These are phyloP conservation scores for Pestalotiopsis sp. DNA, from an alignment of 2,329 filamentous ascomycete genomes.

Conservation along the genomic window DNA sequence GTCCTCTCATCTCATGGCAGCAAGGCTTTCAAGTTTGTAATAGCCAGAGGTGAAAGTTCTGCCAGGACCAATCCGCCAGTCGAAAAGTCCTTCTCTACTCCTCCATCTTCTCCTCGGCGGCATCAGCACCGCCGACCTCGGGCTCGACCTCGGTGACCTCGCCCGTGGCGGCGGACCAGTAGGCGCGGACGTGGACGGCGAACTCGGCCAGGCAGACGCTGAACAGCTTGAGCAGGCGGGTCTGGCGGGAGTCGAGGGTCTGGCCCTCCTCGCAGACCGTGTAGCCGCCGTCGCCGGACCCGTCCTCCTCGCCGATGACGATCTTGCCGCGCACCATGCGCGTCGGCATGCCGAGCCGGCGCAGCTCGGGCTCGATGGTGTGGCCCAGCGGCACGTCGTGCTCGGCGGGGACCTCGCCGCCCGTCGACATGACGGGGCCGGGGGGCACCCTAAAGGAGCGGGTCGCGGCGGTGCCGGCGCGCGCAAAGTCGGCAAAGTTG, in stretches of 20 bases:
- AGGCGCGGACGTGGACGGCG: conserved; percentile 76
- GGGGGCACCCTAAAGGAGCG: conserved; percentile 80
- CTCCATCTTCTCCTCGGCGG: conserved; percentile 1
- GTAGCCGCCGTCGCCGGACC: conserved; percentile 55
- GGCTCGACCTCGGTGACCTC: conserved; percentile 59
- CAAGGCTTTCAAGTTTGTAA: not conserved
- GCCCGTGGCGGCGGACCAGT: conserved; percentile 63
- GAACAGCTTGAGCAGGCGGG: conserved; percentile 91
- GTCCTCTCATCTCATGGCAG: not conserved
- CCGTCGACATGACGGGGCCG: conserved; percentile 80
- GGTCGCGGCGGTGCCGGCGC: conserved; percentile 77
- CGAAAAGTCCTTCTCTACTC: not conserved
- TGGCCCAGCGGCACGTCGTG: conserved; percentile 87
- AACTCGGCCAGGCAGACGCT: conserved; percentile 91
- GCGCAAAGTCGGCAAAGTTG: conserved; percentile 83
- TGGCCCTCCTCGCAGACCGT: conserved; percentile 85
- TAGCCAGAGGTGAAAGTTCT: not conserved
- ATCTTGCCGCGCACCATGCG: conserved; percentile 88
- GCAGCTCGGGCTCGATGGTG: conserved; percentile 86
- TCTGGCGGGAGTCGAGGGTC: conserved; percentile 86
- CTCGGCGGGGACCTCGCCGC: conserved; percentile 76
- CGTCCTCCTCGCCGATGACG: conserved; percentile 64
- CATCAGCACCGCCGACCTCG: conserved; percentile 29
- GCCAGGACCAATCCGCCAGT: too few relatives aligned
- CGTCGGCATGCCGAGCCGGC: conserved; percentile 88